These are phyloP conservation scores for Erysiphe neolycopersici DNA, from an alignment of 2,329 filamentous ascomycete species.

Conservation along the genomic window DNA sequence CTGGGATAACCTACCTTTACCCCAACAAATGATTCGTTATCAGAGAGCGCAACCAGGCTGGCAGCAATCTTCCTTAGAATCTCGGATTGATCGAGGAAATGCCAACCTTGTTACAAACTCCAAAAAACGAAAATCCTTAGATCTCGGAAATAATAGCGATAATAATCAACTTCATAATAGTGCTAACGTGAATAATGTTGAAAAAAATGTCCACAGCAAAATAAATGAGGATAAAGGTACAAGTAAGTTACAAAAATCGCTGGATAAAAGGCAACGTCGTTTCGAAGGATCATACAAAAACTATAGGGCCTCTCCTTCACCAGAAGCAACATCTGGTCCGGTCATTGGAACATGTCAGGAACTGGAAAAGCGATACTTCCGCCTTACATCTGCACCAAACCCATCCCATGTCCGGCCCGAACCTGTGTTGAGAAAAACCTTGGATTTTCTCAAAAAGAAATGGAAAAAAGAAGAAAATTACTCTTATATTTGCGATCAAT, in stretches of 20 bases:
- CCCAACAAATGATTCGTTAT: slow-evolving; percentile 49
- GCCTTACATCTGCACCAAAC: slow-evolving; percentile 71
- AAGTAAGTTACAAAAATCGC: slow-evolving; percentile 75
- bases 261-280: slow-evolving; percentile 72
- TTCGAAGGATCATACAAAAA: slow-evolving; percentile 44
- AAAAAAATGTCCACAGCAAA: slow-evolving; percentile 32
- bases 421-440: slow-evolving; percentile 49
- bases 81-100: slow-evolving; percentile 7
- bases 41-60: slow-evolving; percentile 29
- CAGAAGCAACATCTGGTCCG: slow-evolving; percentile 34
- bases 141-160: slow-evolving; percentile 25
- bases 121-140: slow-evolving; percentile 66
- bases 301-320: slow-evolving; percentile 25
- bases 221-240: slow-evolving; percentile 23
- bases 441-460: slow-evolving; percentile 78
- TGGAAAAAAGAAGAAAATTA: slow-evolving; percentile 91
- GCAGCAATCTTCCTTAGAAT: slow-evolving; percentile 10
- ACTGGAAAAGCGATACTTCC: slow-evolving; percentile 84
- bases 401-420: slow-evolving; percentile 73
- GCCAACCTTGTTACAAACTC: slow-evolving; percentile 12
- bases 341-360: slow-evolving; percentile 63
- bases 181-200: slow-evolving; percentile 41
- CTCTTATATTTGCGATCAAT: slow-evolving; percentile 93
- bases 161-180: slow-evolving; percentile 43
- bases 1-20: slow-evolving; percentile 63